Base-by-base conservation (phyloP, 257 asterid species). In the Solanum clarkiae region DNA sequence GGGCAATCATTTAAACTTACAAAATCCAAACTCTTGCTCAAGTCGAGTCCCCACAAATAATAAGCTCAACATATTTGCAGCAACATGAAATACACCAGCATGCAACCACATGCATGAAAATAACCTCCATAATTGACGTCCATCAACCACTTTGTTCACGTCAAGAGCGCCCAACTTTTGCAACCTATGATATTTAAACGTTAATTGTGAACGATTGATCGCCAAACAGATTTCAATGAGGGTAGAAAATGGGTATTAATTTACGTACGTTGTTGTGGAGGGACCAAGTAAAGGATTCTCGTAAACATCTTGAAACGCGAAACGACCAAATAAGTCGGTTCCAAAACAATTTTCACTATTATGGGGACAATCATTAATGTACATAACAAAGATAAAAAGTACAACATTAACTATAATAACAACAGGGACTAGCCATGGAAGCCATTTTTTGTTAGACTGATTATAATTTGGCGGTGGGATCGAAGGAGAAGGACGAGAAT, bases 211-310 rank as follows among this genome's bases (percentile, higher is more conserved):
- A 36, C 40, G 40, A 36, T 36, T 36, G 42, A 36, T 5, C 42
- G 1, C 4, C 42, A 36, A 36, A 79, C 13, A 26, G 10, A 26
- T 24, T 14, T 6, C 26, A 10, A 74, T 74, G 1, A 16, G 12
- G 5, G 18, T 18, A 44, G 42, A 20, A 40, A 85, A 14, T 55
- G 80, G 5, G 18, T 29, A 69, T 15, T 2, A 66, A 26, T 36
- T 63, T 69, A 88, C 92, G 84, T 53, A 92, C 96, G 98, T 97
- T 68, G 86, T 36, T 18, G 99, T 90, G 26, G 98, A 92, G 85
- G 99, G 99, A 66, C 99, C 99, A 71, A 97, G 99, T 93, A 95
- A 82, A 10, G 98, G 99, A 70, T 97, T 97, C 88, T 92, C 97
- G 74, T 83, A 91, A 88, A 90, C 87, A 90, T 87, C 89, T 86